Evolutionary conservation across 2,329 filamentous ascomycete species (phyloP).

Genomic region (Trichoderma sp.): DNA sequence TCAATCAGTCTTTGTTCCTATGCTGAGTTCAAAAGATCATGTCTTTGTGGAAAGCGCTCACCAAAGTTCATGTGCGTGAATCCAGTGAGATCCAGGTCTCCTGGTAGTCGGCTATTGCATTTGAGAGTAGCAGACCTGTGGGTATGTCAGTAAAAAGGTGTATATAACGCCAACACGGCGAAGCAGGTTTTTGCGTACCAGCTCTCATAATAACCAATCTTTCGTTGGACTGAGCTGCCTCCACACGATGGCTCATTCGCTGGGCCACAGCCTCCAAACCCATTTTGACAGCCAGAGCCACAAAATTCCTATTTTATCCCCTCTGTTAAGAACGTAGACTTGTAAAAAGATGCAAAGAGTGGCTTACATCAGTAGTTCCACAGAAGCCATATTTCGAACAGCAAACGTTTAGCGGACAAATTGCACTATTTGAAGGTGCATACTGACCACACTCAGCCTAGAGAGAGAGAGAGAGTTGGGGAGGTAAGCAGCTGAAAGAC

Average conservation of each 20-base stretch:
- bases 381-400: background rate
- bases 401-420: constrained; percentile 30
- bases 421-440: constrained; percentile 25
- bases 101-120: constrained; percentile 32
- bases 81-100: constrained; percentile 31
- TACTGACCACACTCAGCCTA: constrained; percentile 33
- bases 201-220: background rate
- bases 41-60: background rate
- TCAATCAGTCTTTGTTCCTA: background rate
- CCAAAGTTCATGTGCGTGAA: constrained; percentile 41
- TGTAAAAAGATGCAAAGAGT: background rate
- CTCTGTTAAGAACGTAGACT: background rate
- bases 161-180: background rate
- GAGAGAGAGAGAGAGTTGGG: background rate
- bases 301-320: background rate
- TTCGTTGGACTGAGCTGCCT: background rate
- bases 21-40: background rate
- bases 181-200: background rate
- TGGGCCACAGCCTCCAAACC: background rate
- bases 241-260: background rate
- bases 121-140: constrained; percentile 38
- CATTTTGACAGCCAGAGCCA: background rate
- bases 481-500: constrained; percentile 30
- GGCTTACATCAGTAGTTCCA: background rate
- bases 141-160: background rate